Conservation (phyloP, 495 filamentous ascomycete genomes). For the Penicillium bovifimosum region DNA sequence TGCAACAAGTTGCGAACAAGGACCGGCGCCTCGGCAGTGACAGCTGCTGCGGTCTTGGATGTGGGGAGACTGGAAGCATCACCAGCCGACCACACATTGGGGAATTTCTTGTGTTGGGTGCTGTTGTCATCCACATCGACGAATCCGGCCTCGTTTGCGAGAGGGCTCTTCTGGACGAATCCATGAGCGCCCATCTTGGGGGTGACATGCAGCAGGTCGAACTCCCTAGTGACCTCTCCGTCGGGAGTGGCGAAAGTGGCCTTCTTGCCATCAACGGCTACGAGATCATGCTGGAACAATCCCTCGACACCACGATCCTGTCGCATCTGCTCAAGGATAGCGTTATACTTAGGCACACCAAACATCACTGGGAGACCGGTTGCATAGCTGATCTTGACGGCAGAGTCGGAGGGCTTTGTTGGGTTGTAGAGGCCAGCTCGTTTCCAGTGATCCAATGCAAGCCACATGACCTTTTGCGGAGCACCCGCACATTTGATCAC, state of each 20-base stretch:
- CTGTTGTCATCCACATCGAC: conserved; percentile 60
- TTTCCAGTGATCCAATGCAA: conserved; percentile 62
- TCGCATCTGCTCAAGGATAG: conserved; percentile 54
- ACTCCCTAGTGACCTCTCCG: conserved; percentile 46
- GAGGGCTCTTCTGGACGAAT: conserved; percentile 51
- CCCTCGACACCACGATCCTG: conserved; percentile 59
- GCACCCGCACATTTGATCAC: conserved; percentile 65
- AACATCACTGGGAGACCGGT: conserved; percentile 62
- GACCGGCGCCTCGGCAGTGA: conserved; percentile 58
- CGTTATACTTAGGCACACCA: conserved; percentile 63
- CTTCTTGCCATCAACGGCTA: conserved; percentile 53
- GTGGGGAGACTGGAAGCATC: conserved; percentile 63
- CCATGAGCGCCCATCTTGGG: conserved; percentile 59
- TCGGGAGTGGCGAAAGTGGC: conserved; percentile 48
- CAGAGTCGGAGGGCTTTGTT: conserved; percentile 31
- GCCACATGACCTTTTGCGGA: conserved; percentile 68
- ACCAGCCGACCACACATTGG: conserved; percentile 65
- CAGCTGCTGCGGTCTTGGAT: conserved; percentile 63
- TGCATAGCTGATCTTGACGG: conserved; percentile 58
- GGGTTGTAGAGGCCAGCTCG: conserved; percentile 52
- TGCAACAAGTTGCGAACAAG: conserved; percentile 52
- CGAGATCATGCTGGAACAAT: conserved; percentile 60
- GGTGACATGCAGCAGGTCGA: conserved; percentile 55
- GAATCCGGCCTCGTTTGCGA: conserved; percentile 57
- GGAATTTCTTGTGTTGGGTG: conserved; percentile 54